Base-by-base conservation (phyloP, 106 monocot genomes). In the Chionographis japonica region DNA sequence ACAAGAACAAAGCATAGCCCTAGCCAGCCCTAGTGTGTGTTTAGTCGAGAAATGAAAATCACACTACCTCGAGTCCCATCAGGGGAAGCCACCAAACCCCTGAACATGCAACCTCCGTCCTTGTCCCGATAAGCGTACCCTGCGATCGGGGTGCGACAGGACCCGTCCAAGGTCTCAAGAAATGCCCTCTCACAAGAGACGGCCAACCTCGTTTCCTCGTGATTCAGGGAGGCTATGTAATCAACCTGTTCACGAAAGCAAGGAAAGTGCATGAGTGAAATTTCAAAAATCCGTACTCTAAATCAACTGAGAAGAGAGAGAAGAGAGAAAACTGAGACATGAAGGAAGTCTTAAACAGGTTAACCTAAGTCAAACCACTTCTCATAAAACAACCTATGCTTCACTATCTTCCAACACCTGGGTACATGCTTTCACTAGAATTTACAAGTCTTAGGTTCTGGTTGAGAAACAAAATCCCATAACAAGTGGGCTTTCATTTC, bases 71-170 rank as follows among this genome's bases (percentile, higher is more conserved):
- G 70, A 20, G 84, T 87, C 68, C 97, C 97, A 79, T 97, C 92
- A 17, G 97, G 97, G 2, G 92, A 97, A 83, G 97, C 97, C 43
- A 97, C 92, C 63, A 97, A 77, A 35, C 97, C 92, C 79, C 89
- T 80, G 69, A 97, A 92, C 4, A 75, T 20, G 41, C 92, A 97
- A 17, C 83, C 72, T 50, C 97, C 97, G 51, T 86, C 87, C 15
- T 71, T 71, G 18, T 89, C 89, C 50, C 77, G 74, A 59, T 51
- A 79, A 52, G 97, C 92, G 58, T 97, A 97, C 2, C 92, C 97
- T 18, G 97, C 97, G 56, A 97, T 92, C 41, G 97, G 97, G 10
- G 97, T 97, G 54, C 97, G 86, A 50, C 97, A 97, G 4, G 92
- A 92, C 10, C 97, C 97, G 68, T 97, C 97, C 40, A 97, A 70